These are phyloP conservation scores for Phytophthora capsici DNA, from an alignment of 352 stramenopile genomes.

Conservation along the genomic window DNA sequence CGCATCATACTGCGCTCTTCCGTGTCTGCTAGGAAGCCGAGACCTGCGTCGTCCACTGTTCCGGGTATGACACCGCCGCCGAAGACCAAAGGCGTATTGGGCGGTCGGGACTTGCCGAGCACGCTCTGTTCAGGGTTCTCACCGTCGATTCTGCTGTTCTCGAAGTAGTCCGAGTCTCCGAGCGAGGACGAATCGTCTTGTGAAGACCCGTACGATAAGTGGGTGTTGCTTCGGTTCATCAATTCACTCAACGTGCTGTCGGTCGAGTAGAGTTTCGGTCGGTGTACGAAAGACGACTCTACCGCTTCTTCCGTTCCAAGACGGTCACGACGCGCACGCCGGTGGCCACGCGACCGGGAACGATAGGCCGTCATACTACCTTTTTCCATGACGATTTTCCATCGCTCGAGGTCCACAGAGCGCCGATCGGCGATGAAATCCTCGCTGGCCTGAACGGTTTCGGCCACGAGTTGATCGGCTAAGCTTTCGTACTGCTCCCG, in stretches of 20 bases:
- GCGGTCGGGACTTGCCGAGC: slow-evolving; percentile 31
- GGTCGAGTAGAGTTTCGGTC: slow-evolving; percentile 39
- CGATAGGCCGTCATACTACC: slow-evolving; percentile 39
- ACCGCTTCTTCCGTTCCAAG: slow-evolving; percentile 31
- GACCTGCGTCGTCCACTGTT: slow-evolving; percentile 40
- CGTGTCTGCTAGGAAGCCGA: slow-evolving; percentile 43
- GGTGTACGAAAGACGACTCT: slow-evolving; percentile 31
- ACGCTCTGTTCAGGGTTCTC: slow-evolving; percentile 33
- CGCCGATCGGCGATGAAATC: slow-evolving; percentile 30
- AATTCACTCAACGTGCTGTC: slow-evolving; percentile 37
- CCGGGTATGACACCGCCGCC: slow-evolving; percentile 35
- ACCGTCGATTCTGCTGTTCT: slow-evolving; percentile 22
- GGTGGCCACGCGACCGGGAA: slow-evolving; percentile 8
- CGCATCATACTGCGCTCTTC: slow-evolving; percentile 39
- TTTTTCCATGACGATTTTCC: slow-evolving; percentile 38
- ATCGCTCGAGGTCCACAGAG: slow-evolving; percentile 28
- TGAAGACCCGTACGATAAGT: slow-evolving; percentile 29
- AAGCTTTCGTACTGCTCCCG: slow-evolving; percentile 32
- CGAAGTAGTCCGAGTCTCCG: slow-evolving; percentile 17
- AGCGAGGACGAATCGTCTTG: slow-evolving; percentile 21
- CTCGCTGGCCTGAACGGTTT: slow-evolving; percentile 40
- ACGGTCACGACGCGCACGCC: slow-evolving; percentile 14
- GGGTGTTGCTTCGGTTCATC: slow-evolving; percentile 26
- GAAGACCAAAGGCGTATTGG: slow-evolving; percentile 36
- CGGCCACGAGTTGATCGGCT: slow-evolving; percentile 38